A percentile compares a stretch with the other conserved stretches of the same genome.
Conservation (phyloP, 177 flowering plant species). For the Vitis hybrid region DNA sequence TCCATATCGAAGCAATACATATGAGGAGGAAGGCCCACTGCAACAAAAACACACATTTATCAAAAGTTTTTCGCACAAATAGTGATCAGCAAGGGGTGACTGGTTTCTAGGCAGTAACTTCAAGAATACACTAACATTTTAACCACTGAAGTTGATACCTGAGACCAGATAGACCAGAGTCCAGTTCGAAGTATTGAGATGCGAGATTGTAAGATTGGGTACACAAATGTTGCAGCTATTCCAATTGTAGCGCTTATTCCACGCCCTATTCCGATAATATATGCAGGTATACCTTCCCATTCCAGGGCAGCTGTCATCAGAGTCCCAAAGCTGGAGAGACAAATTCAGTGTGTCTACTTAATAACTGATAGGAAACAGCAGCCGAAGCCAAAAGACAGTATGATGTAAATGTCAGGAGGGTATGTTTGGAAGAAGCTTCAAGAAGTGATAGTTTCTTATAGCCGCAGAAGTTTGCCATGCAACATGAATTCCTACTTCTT, state of each 20-base stretch:
- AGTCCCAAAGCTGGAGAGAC: conserved; percentile 70
- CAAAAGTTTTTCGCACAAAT: not conserved
- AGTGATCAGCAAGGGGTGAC: too few relatives aligned
- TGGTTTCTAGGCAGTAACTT: too few relatives aligned
- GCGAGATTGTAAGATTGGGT: conserved; percentile 66
- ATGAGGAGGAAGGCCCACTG: conserved; percentile 78
- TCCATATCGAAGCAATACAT: conserved; percentile 73
- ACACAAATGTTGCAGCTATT: conserved; percentile 68
- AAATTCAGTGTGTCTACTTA: not conserved
- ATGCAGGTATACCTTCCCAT: conserved; percentile 85
- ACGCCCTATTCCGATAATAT: conserved; percentile 72
- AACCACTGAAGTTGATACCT: conserved; percentile 43
- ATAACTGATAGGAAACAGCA: too few relatives aligned
- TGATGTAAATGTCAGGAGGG: too few relatives aligned
- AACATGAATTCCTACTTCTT: too few relatives aligned
- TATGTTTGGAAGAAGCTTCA: too few relatives aligned
- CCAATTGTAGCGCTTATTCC: conserved; percentile 79
- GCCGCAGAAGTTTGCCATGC: too few relatives aligned
- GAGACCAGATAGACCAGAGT: conserved; percentile 92
- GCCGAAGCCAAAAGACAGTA: too few relatives aligned
- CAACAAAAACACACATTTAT: conserved; percentile 8
- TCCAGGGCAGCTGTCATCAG: conserved; percentile 87
- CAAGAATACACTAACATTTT: too few relatives aligned
- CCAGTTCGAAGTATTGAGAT: conserved; percentile 75
- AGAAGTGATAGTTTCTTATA: too few relatives aligned